These are phyloP conservation scores for Nevesoporus exiguus DNA, from an alignment of 768 basidiomycete species.

Conservation along the genomic window DNA sequence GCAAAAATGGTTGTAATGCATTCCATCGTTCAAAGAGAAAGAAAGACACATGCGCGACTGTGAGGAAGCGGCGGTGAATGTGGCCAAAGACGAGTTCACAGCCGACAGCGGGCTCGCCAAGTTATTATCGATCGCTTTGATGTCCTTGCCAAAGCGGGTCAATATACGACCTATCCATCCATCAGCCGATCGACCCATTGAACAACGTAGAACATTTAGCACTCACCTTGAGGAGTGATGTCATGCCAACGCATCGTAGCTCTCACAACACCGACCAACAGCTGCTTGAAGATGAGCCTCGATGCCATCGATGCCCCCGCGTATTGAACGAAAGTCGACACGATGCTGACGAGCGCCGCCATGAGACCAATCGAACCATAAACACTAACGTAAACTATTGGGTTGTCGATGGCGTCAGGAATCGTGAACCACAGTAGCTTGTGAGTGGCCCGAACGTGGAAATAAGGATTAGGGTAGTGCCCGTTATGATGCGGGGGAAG, in stretches of 20 bases:
- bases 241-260: conserved; percentile 87
- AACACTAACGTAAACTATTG: conserved; percentile 68
- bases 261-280: conserved; percentile 67
- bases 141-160: conserved; percentile 84
- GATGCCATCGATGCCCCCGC: conserved; percentile 45
- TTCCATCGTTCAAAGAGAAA: conserved; percentile 6
- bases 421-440: conserved; percentile 19
- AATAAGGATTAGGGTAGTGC: conserved; percentile 16
- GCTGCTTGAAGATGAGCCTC: conserved; percentile 39
- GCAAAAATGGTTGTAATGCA: neutral
- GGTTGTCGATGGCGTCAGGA: conserved; percentile 55
- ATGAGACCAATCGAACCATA: conserved; percentile 60
- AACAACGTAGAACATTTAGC: neutral
- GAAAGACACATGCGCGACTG: conserved; percentile 51
- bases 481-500: conserved; percentile 17
- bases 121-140: conserved; percentile 82
- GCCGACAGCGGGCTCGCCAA: conserved; percentile 65
- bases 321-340: conserved; percentile 52
- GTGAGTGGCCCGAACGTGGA: conserved; percentile 13
- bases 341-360: conserved; percentile 45
- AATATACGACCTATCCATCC: conserved; percentile 63
- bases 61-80: conserved; percentile 73
- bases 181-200: neutral
- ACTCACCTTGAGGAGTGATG: conserved; percentile 69
- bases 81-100: conserved; percentile 75